These are phyloP conservation scores for Emmonsiellopsis sp. DNA, from an alignment of 2,329 filamentous ascomycete genomes.

Conservation along the genomic window DNA sequence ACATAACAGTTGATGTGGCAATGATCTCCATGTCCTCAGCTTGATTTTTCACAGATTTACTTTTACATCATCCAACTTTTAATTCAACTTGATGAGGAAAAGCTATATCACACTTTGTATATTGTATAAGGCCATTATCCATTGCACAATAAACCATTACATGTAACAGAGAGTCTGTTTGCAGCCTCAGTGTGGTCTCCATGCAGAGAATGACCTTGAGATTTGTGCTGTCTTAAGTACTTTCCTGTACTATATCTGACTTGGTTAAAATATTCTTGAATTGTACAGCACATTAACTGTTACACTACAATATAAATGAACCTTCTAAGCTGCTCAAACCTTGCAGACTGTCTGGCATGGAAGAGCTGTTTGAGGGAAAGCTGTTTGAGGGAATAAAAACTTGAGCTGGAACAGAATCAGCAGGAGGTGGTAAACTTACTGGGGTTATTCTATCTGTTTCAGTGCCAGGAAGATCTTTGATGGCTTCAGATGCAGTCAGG, in stretches of 20 bases:
- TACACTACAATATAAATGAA: constrained; percentile 24
- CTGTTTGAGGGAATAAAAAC: too few relatives aligned
- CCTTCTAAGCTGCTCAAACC: constrained; percentile 24
- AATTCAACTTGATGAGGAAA: too few relatives aligned
- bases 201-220: too few relatives aligned
- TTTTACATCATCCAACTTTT: constrained; percentile 74
- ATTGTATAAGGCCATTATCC: constrained; percentile 50
- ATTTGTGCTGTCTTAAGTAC: too few relatives aligned
- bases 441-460: constrained; percentile 55
- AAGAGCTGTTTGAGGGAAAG: too few relatives aligned
- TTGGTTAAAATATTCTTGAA: constrained; percentile 14
- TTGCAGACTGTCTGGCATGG: constrained; percentile 16
- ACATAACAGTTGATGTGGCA: constrained; percentile 78
- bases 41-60: constrained; percentile 77
- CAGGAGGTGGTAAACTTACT: constrained; percentile 54
- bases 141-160: constrained; percentile 78
- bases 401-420: too few relatives aligned
- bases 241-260: constrained; percentile 44
- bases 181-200: too few relatives aligned
- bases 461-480: constrained; percentile 53
- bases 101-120: constrained; percentile 60
- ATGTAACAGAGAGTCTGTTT: constrained; percentile 54
- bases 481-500: constrained; percentile 46
- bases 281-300: constrained; percentile 16
- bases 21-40: constrained; percentile 83